These are phyloP conservation scores for Fusarium udum DNA, from an alignment of 2,329 filamentous ascomycete genomes.

Conservation along the genomic window DNA sequence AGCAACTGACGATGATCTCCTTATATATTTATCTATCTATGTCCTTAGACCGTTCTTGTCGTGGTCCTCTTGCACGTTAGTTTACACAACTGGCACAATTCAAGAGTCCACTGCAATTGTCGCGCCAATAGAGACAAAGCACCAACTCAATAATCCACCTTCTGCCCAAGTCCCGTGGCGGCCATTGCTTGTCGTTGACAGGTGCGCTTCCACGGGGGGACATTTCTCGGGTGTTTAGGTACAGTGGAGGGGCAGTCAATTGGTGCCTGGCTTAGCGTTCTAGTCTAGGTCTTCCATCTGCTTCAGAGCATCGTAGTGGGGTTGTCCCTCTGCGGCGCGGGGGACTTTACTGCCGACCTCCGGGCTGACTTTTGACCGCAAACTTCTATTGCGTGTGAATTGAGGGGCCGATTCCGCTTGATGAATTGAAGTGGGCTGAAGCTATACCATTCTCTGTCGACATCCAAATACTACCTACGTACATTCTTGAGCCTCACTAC, in stretches of 20 bases:
- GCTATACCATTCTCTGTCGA: constrained; percentile 16
- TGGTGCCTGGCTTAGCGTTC: constrained; percentile 21
- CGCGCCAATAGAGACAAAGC: constrained; percentile 37
- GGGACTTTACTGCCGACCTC: constrained; percentile 19
- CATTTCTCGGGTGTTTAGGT: constrained; percentile 13
- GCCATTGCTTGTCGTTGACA: constrained; percentile 37
- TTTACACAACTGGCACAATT: neutral
- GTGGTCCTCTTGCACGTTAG: constrained; percentile 13
- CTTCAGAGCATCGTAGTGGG: constrained; percentile 8
- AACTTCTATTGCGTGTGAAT: constrained; percentile 3
- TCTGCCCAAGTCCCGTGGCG: constrained; percentile 26
- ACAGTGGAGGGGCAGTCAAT: constrained; percentile 20
- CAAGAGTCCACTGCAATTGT: constrained; percentile 22
- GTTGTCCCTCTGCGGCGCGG: constrained; percentile 7
- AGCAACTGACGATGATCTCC: neutral
- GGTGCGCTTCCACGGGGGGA: constrained; percentile 34
- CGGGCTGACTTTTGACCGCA: constrained; percentile 13
- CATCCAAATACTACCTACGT: neutral
- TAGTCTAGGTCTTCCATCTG: neutral
- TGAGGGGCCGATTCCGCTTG: constrained; percentile 26
- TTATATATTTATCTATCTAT: constrained; percentile 13
- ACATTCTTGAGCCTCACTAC: constrained; percentile 15
- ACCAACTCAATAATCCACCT: constrained; percentile 1
- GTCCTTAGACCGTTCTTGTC: neutral
- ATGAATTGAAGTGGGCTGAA: constrained; percentile 19